Conservation (phyloP, 495 filamentous ascomycete genomes). For the Aspergillus bertholletiae region DNA sequence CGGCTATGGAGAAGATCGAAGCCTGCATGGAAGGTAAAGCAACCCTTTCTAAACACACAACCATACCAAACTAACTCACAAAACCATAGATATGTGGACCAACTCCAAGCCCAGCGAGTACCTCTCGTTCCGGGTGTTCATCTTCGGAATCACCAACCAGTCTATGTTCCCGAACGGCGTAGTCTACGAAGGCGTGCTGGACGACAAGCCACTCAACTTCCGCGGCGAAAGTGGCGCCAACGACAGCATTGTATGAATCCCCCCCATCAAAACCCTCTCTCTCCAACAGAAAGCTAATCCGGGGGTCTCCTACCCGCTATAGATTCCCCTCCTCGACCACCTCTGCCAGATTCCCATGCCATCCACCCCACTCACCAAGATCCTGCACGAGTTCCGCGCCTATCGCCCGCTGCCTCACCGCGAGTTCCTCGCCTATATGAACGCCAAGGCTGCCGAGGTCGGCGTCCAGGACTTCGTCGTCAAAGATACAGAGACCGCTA, state of each 20-base stretch:
- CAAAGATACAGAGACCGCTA: constrained; percentile 42
- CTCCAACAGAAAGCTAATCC: not conserved
- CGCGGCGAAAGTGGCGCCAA: constrained; percentile 88
- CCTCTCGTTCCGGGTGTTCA: constrained; percentile 84
- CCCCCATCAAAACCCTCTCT: not conserved
- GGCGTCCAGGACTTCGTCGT: constrained; percentile 62
- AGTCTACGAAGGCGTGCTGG: constrained; percentile 76
- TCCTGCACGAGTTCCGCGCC: constrained; percentile 77
- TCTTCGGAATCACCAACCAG: constrained; percentile 86
- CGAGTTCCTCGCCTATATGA: constrained; percentile 72
- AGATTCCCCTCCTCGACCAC: constrained; percentile 85
- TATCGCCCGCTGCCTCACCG: constrained; percentile 86
- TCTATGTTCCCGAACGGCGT: constrained; percentile 91
- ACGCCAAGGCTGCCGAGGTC: constrained; percentile 48
- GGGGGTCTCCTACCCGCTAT: too few relatives aligned
- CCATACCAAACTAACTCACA: constrained; percentile 1
- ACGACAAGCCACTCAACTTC: constrained; percentile 65
- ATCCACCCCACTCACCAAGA: constrained; percentile 75
- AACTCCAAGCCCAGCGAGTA: constrained; percentile 76
- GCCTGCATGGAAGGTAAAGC: constrained; percentile 68
- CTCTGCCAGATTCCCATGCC: constrained; percentile 79
- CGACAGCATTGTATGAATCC: constrained; percentile 71
- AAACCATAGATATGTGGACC: constrained; percentile 70
- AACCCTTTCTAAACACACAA: not conserved
- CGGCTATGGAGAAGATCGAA: constrained; percentile 68